phyloP scores from a whole-genome alignment of 2,329 filamentous ascomycete species.

The Colletotrichum sublineola region DNA sequence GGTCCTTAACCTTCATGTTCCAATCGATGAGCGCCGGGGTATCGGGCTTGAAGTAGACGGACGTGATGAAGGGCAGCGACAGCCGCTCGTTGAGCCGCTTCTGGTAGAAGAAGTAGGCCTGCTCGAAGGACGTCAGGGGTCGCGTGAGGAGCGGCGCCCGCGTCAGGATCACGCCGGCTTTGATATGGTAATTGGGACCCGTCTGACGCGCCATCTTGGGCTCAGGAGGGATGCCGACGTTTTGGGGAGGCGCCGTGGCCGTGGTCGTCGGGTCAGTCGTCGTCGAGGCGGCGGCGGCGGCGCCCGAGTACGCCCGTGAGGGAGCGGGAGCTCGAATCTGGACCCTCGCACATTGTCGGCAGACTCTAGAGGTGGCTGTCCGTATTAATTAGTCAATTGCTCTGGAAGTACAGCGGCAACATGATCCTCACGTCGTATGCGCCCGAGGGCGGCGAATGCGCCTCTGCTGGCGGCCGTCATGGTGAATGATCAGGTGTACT shows the following conservation, averaged over 20 bases:
- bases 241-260: conserved; percentile 44
- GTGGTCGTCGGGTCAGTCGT: conserved; percentile 32
- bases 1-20: conserved; percentile 85
- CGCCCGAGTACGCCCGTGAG: conserved; percentile 52
- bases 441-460: conserved; percentile 61
- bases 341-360: conserved; percentile 55
- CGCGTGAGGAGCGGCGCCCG: conserved; percentile 90
- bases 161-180: conserved; percentile 83
- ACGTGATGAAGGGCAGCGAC: conserved; percentile 85
- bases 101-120: conserved; percentile 96
- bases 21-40: conserved; percentile 89
- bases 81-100: conserved; percentile 95
- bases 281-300: conserved; percentile 44
- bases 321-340: conserved; percentile 48
- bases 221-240: conserved; percentile 46
- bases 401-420: not conserved
- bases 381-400: conserved; percentile 32
- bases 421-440: conserved; percentile 62
- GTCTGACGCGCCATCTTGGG: conserved; percentile 42
- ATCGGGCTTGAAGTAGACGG: conserved; percentile 95
- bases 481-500: conserved; percentile 44
- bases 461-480: conserved; percentile 73
- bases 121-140: conserved; percentile 87
- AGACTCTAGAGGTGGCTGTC: conserved; percentile 50
- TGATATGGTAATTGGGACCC: conserved; percentile 60